Percentiles rank a stretch among this genome's conserved stretches.
Conservation (phyloP, 2,329 filamentous ascomycete species). For the Stagonosporopsis cucurbitacearum region DNA sequence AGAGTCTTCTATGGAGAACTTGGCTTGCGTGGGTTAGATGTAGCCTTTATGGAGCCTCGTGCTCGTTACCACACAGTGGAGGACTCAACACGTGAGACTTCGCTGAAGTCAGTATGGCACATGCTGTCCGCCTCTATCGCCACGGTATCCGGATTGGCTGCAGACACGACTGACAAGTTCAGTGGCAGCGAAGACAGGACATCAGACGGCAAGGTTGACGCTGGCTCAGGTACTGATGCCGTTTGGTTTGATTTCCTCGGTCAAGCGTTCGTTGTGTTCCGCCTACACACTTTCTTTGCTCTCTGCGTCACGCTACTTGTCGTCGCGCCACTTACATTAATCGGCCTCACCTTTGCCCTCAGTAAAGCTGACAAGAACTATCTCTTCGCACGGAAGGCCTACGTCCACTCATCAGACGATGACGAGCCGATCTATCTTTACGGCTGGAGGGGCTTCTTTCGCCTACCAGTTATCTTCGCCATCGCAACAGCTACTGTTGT, state of each 20-base stretch:
- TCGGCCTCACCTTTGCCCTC: constrained; percentile 72
- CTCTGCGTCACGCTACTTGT: constrained; percentile 85
- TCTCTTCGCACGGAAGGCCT: constrained; percentile 73
- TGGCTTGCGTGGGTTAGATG: constrained; percentile 85
- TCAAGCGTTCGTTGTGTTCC: constrained; percentile 76
- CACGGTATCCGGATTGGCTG: constrained; percentile 74
- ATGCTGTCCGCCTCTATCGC: constrained; percentile 87
- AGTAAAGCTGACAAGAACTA: constrained; percentile 83
- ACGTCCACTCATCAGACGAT: constrained; percentile 65
- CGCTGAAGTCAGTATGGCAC: constrained; percentile 79
- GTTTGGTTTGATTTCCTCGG: constrained; percentile 98
- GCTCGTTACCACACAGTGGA: constrained; percentile 89
- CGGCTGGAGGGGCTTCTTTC: constrained; percentile 82
- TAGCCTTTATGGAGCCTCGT: constrained; percentile 88
- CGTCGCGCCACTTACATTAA: constrained; percentile 75
- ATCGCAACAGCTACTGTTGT: constrained; percentile 73
- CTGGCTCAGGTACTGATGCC: constrained; percentile 70
- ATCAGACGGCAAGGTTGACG: constrained; percentile 68
- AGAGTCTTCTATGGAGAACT: constrained; percentile 77
- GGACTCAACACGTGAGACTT: constrained; percentile 82
- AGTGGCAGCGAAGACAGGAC: constrained; percentile 64
- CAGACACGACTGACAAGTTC: constrained; percentile 71
- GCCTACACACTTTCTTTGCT: constrained; percentile 83
- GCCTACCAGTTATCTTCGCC: constrained; percentile 78
- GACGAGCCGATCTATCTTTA: constrained; percentile 68